Conservation (phyloP, 2,329 filamentous ascomycete species). For the Aspergillus proliferans region DNA sequence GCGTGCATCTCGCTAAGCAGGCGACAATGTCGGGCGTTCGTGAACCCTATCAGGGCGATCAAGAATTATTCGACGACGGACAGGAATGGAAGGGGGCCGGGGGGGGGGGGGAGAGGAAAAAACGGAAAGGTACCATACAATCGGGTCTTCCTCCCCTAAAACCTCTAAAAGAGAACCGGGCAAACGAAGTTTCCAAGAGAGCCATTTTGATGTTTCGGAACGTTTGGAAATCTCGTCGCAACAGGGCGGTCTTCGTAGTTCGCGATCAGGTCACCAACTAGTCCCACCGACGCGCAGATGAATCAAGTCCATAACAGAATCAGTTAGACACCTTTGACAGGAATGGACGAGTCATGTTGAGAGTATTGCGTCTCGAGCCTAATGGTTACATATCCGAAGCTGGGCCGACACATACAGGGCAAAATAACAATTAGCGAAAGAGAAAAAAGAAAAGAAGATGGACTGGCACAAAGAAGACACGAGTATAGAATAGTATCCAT, state of each 20-base stretch:
- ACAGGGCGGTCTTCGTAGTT: neutral
- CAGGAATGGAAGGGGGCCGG: neutral
- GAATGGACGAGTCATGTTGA: neutral
- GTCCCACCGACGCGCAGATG: neutral
- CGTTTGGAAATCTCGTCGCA: constrained; percentile 4
- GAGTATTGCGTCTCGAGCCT: neutral
- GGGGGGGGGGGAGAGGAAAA: neutral
- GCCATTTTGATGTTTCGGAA: constrained; percentile 15
- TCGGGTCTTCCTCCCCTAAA: neutral
- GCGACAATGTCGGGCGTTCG: constrained; percentile 1
- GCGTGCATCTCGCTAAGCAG: neutral
- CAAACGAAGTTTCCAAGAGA: constrained; percentile 11
- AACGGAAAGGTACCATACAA: neutral
- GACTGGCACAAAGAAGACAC: constrained; percentile 1
- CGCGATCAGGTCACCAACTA: constrained; percentile 8
- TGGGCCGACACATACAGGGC: neutral
- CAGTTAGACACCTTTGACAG: neutral
- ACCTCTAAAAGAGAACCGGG: neutral
- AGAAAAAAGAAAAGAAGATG: neutral
- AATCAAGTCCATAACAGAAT: neutral
- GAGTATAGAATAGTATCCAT: neutral
- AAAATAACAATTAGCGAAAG: neutral
- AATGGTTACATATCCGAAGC: neutral
- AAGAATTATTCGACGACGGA: neutral
- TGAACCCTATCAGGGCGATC: neutral